Evolutionary conservation across 2,329 filamentous ascomycete genomes (phyloP).

Genomic region (Penicillium sp.): DNA sequence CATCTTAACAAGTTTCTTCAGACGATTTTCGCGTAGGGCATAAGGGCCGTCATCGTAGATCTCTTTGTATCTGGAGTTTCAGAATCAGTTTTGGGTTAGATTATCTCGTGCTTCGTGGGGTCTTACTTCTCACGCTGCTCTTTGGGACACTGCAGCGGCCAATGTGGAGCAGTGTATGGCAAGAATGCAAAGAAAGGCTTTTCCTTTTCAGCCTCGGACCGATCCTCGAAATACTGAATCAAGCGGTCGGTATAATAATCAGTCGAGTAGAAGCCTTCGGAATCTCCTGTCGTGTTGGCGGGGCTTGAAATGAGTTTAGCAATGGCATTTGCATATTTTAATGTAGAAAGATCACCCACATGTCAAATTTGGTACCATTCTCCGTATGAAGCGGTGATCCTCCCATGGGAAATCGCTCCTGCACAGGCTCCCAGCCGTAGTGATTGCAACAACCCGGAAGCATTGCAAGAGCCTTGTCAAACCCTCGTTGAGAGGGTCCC

Average conservation of each 20-base stretch:
- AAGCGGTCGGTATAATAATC: constrained; percentile 39
- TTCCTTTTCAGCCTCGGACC: constrained; percentile 41
- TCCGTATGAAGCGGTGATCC: constrained; percentile 15
- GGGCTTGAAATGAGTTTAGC: background rate
- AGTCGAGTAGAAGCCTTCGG: constrained; percentile 41
- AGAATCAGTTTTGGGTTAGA: background rate
- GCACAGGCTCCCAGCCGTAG: constrained; percentile 41
- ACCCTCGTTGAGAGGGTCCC: constrained; percentile 39
- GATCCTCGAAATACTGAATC: constrained; percentile 38
- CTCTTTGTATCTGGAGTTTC: constrained; percentile 48
- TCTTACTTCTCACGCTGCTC: constrained; percentile 50
- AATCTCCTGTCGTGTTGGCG: background rate
- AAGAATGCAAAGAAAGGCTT: constrained; percentile 58
- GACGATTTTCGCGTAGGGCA: constrained; percentile 52
- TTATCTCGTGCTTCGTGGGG: background rate
- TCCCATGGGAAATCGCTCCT: constrained; percentile 22
- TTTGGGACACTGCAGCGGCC: constrained; percentile 59
- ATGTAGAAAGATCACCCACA: constrained; percentile 20
- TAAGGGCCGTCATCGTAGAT: constrained; percentile 59
- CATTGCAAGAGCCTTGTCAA: constrained; percentile 38
- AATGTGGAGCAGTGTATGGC: constrained; percentile 59
- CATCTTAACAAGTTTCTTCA: constrained; percentile 54
- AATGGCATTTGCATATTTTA: background rate
- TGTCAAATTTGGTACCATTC: constrained; percentile 23
- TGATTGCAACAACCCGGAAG: constrained; percentile 44